A percentile compares a stretch with the other conserved stretches of the same genome.
Evolutionary conservation across 371 early-diverging fungal species (phyloP).

Genomic region (Massospora cicadina): DNA sequence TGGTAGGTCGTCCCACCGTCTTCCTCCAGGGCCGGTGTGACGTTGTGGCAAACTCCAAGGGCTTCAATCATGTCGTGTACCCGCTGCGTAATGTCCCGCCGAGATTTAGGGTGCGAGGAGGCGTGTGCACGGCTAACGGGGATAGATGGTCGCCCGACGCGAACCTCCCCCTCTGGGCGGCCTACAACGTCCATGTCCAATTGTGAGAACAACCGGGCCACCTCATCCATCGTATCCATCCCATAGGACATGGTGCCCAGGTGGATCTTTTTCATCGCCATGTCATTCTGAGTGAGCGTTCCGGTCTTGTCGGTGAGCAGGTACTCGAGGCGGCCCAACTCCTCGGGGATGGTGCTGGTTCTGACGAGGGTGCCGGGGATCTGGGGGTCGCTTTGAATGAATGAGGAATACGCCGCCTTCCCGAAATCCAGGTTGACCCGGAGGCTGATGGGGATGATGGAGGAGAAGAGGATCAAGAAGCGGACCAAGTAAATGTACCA

Average conservation of each 20-base stretch:
- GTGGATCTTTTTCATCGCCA: constrained; percentile 95
- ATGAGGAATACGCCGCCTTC: constrained; percentile 74
- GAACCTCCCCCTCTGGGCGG: not conserved
- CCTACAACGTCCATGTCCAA: not conserved
- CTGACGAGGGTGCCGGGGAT: constrained; percentile 85
- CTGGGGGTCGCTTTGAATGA: constrained; percentile 61
- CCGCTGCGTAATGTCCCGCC: constrained; percentile 56
- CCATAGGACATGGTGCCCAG: constrained; percentile 93
- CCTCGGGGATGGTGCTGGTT: constrained; percentile 96
- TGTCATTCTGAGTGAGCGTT: constrained; percentile 98
- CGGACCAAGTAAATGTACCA: constrained; percentile 87
- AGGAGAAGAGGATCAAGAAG: constrained; percentile 93
- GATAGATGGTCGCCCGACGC: not conserved
- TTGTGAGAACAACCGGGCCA: constrained; percentile 20
- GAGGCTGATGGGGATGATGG: constrained; percentile 94
- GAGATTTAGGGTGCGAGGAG: constrained; percentile 20
- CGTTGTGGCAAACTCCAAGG: constrained; percentile 85
- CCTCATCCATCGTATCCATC: constrained; percentile 76
- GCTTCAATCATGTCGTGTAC: constrained; percentile 71
- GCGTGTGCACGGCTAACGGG: not conserved
- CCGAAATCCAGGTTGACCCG: constrained; percentile 97
- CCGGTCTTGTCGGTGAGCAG: constrained; percentile 98
- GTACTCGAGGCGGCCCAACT: constrained; percentile 94
- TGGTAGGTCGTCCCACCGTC: constrained; percentile 58
- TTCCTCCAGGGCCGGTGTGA: constrained; percentile 41